Percentiles rank a stretch among this genome's conserved stretches.
Conservation (phyloP, 768 basidiomycete species). For the Tulasnella sp. region DNA sequence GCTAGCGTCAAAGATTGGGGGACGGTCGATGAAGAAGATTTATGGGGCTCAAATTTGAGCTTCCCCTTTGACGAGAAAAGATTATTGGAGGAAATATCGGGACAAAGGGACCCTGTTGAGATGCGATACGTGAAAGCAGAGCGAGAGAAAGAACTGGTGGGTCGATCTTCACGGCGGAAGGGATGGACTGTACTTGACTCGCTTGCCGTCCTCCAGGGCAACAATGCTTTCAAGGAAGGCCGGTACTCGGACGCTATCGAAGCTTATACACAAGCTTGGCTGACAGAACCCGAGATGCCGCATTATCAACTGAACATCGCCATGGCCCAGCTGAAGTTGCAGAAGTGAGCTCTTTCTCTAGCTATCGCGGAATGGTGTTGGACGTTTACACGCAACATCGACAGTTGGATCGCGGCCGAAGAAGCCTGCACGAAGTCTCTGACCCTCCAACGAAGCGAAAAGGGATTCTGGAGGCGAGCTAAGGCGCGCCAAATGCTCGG, state of each 20-base stretch:
- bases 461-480: slow-evolving; percentile 63
- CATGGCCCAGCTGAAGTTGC: slow-evolving; percentile 62
- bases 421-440: slow-evolving; percentile 59
- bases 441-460: slow-evolving; percentile 55
- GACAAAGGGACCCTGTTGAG: slow-evolving; percentile 63
- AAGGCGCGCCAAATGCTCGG: slow-evolving; percentile 57
- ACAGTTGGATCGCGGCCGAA: slow-evolving; percentile 66
- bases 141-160: slow-evolving; percentile 59
- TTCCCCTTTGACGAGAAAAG: slow-evolving; percentile 37
- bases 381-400: neutral
- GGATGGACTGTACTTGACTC: neutral
- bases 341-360: slow-evolving; percentile 43
- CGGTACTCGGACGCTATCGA: slow-evolving; percentile 48
- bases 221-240: slow-evolving; percentile 57
- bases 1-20: slow-evolving; percentile 62
- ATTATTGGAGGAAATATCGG: slow-evolving; percentile 31
- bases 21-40: slow-evolving; percentile 65
- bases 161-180: slow-evolving; percentile 14
- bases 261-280: slow-evolving; percentile 52
- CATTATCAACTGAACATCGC: slow-evolving; percentile 72
- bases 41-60: slow-evolving; percentile 66
- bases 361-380: neutral
- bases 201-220: slow-evolving; percentile 42
- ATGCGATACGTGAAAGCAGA: slow-evolving; percentile 65
- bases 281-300: slow-evolving; percentile 63